Base-by-base conservation (phyloP, 352 stramenopile species). In the Elongisporangium anandrum region DNA sequence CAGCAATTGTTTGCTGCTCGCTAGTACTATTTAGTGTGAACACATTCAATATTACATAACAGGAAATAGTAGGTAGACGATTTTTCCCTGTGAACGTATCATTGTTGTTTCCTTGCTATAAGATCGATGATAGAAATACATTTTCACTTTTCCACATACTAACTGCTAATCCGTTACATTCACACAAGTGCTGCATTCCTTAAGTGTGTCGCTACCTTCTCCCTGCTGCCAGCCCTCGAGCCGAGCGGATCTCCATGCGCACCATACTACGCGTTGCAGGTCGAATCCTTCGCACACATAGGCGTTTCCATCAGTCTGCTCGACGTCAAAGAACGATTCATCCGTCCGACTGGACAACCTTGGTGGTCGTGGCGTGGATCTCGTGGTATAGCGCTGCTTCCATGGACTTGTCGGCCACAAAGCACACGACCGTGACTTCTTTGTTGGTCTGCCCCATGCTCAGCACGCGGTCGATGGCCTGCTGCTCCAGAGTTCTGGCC, bases 371-470 rank as follows among this genome's bases (percentile, higher is more conserved):
- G 38, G 67, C 61, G 68, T 93, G 81, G 57, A 94, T 92, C 38
- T 88, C 75, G 55, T 89, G 73, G 64, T 86, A 94, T 0, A 96
- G 69, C 34, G 69, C 53, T 6, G 77, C 76, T 58, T 96, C 87
- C 34, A 96, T 71, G 8, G 85, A 88, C 57, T 81, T 69, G 58
- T 90, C 75, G 10, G 82, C 80, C 65, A 92, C 75, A 56, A 94
- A 81, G 23, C 85, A 78, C 51, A 89, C 72, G 24, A 96, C 82
- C 45, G 72, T 75, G 47, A 94, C 85, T 50, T 79, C 47, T 3
- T 60, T 56, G 53, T 94, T 85, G n/a, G 70, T 77, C 65, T 96
- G 87, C 8, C 87, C 87, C 85, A 96, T 96, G 10, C 87, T 76
- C 21, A 96, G 64, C 53, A 93, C 87, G 26, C 87, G 83, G 29